phyloP scores from a whole-genome alignment of 768 basidiomycete species.

The Obba rivulosa region DNA sequence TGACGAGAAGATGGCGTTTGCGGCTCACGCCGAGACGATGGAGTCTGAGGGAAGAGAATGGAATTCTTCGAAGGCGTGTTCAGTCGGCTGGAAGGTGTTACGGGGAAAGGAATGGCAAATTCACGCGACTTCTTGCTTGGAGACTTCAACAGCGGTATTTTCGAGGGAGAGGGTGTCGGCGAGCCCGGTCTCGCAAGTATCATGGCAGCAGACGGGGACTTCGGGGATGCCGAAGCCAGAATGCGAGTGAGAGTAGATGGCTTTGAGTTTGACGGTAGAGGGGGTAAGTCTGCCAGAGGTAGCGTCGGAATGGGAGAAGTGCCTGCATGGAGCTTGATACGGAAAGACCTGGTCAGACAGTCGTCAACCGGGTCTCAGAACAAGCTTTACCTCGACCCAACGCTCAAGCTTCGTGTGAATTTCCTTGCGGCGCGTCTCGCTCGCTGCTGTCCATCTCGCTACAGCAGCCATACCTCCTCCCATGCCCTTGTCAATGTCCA shows the following conservation, averaged over 20 bases:
- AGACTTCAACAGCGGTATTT: slow-evolving; percentile 25
- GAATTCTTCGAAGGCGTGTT: slow-evolving; percentile 43
- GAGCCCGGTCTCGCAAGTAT: slow-evolving; percentile 27
- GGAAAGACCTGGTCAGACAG: slow-evolving; percentile 2
- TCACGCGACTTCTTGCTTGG: slow-evolving; percentile 29
- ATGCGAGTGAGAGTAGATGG: slow-evolving; percentile 65
- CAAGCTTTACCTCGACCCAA: slow-evolving; percentile 57
- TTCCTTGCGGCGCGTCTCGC: slow-evolving; percentile 53
- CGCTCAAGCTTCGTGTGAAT: slow-evolving; percentile 54
- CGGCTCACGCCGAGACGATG: slow-evolving; percentile 47
- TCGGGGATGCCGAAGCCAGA: slow-evolving; percentile 72
- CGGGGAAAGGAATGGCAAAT: slow-evolving; percentile 48
- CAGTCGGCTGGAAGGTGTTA: slow-evolving; percentile 31
- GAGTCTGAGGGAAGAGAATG: slow-evolving; percentile 58
- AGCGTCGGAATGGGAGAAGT: slow-evolving; percentile 43
- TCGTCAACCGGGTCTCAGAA: background rate
- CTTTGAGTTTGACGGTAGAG: slow-evolving; percentile 45
- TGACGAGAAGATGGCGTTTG: slow-evolving; percentile 58
- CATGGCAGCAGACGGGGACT: slow-evolving; percentile 29
- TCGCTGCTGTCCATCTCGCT: slow-evolving; percentile 76
- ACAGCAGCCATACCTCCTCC: slow-evolving; percentile 83
- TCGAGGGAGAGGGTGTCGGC: slow-evolving; percentile 31
- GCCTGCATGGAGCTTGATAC: slow-evolving; percentile 46
- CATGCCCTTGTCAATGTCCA: slow-evolving; percentile 79
- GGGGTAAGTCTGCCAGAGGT: slow-evolving; percentile 63